Evolutionary conservation across 495 filamentous ascomycete species (phyloP).

Genomic region (Aspergillus sclerotioniger): DNA sequence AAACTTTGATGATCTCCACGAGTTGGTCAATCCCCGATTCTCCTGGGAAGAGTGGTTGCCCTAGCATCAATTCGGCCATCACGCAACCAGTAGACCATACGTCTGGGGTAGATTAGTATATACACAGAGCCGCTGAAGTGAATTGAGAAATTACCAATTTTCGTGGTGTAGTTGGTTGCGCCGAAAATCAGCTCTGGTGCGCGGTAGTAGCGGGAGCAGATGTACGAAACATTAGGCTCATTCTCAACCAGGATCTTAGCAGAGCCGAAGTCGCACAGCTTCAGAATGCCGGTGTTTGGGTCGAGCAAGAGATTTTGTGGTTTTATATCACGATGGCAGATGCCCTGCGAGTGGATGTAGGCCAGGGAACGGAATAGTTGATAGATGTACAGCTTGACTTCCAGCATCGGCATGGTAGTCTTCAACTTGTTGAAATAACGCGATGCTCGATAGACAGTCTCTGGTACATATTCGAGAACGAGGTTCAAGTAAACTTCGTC

Average conservation of each 20-base stretch:
- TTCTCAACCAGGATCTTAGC: slow-evolving; percentile 99
- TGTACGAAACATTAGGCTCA: slow-evolving; percentile 99
- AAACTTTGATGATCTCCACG: slow-evolving; percentile 99
- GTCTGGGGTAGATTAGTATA: slow-evolving; percentile 58
- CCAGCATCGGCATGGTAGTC: slow-evolving; percentile 97
- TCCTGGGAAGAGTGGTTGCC: slow-evolving; percentile 97
- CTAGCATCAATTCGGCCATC: slow-evolving; percentile 99
- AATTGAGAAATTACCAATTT: slow-evolving; percentile 76
- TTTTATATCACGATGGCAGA: slow-evolving; percentile 99
- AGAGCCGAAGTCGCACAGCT: slow-evolving; percentile 98
- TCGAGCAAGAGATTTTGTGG: slow-evolving; percentile 96
- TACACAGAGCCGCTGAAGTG: slow-evolving; percentile 11
- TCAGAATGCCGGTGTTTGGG: slow-evolving; percentile 83
- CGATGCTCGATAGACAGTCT: slow-evolving; percentile 98
- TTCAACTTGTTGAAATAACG: slow-evolving; percentile 99
- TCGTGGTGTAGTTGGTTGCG: slow-evolving; percentile 98
- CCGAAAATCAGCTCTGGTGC: slow-evolving; percentile 98
- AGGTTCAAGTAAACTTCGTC: slow-evolving; percentile 99
- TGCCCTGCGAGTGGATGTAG: slow-evolving; percentile 99
- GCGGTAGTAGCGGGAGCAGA: slow-evolving; percentile 98
- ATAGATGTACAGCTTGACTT: slow-evolving; percentile 99
- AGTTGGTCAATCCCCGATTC: slow-evolving; percentile 98
- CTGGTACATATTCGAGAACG: slow-evolving; percentile 96
- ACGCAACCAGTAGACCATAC: slow-evolving; percentile 99
- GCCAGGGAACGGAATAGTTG: slow-evolving; percentile 97